These are phyloP conservation scores for Phialemonium atrogriseum DNA, from an alignment of 2,329 filamentous ascomycete genomes.

Conservation along the genomic window DNA sequence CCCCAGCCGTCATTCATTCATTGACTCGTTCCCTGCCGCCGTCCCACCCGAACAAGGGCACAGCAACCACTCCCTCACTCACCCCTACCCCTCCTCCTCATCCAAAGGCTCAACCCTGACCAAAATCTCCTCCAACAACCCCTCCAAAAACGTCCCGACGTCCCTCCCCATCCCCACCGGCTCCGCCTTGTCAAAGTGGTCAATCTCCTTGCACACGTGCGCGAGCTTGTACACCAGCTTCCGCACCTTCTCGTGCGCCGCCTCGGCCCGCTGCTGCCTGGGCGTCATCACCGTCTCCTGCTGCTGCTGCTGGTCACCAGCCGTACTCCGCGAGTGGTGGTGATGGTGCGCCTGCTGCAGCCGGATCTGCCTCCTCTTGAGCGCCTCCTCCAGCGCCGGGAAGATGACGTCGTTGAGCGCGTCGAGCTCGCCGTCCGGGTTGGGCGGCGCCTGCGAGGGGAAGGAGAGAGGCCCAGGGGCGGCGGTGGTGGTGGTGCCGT, in stretches of 20 bases:
- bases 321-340: conserved; percentile 25
- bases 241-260: conserved; percentile 73
- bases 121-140: conserved; percentile 85
- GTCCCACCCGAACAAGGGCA: too few relatives aligned
- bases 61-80: too few relatives aligned
- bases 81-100: conserved; percentile 55
- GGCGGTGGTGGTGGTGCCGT: conserved; percentile 18
- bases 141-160: conserved; percentile 82
- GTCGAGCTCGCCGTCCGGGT: conserved; percentile 64
- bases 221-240: conserved; percentile 76
- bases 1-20: too few relatives aligned
- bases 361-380: conserved; percentile 66
- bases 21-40: too few relatives aligned
- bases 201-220: conserved; percentile 80
- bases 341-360: conserved; percentile 49
- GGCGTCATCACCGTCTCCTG: conserved; percentile 41
- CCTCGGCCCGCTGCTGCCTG: conserved; percentile 59
- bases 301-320: too few relatives aligned
- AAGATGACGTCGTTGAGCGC: conserved; percentile 87
- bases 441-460: conserved; percentile 47
- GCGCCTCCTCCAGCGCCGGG: conserved; percentile 82
- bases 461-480: conserved; percentile 32
- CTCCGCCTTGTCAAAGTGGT: conserved; percentile 75
- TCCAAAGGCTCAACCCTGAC: conserved; percentile 85
- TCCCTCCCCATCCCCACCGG: conserved; percentile 92